Evolutionary conservation across 768 basidiomycete genomes (phyloP), one percentile per base, ranked within the genome.

Genomic region (Cystobasidium onofrii): DNA sequence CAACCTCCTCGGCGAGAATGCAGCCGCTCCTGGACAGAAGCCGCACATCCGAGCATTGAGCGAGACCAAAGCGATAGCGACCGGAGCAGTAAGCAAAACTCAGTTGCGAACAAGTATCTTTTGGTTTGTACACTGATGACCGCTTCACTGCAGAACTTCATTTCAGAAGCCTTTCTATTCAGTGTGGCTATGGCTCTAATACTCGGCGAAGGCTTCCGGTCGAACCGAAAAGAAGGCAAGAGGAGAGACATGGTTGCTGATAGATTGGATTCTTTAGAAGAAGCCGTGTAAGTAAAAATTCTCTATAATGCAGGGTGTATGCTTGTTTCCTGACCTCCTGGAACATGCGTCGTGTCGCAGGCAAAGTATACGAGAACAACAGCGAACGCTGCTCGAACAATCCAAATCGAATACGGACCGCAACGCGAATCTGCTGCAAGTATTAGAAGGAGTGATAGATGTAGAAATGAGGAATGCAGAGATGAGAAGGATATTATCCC

Each of bases 91-190:
- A 60, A 60, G 57, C 25, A 60, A 13, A 27, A n/a, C n/a, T n/a
- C 25, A 60, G 12, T 6, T 39, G 39, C 15, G 39, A 15, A 50
- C 27, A 3, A 29, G 39, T n/a, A n/a, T 27, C 27, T 65, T 25
- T 52, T 65, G 50, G 4, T 12, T 12, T 18, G 23, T 18, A 54
- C 4, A 18, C 46, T 43, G 34, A 65, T n/a, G 15, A 15, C 7
- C 23, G 12, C 15, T 44, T 25, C 41, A 10, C 31, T n/a, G 6
- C 39, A 60, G 57, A 73, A 65, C 43, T 73, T 73, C 27, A 73
- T 73, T 9, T 73, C 72, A 34, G 72, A 73, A 73, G 25, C 72
- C 34, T 73, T 73, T 31, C 63, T 73, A 12, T 73, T 73, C 43
- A 50, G 33, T 17, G 72, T 73, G n/a, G 72, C 72, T 20, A 25